Base-by-base conservation (phyloP, 805 yeast species). In the Candida pseudoglaebosa region DNA sequence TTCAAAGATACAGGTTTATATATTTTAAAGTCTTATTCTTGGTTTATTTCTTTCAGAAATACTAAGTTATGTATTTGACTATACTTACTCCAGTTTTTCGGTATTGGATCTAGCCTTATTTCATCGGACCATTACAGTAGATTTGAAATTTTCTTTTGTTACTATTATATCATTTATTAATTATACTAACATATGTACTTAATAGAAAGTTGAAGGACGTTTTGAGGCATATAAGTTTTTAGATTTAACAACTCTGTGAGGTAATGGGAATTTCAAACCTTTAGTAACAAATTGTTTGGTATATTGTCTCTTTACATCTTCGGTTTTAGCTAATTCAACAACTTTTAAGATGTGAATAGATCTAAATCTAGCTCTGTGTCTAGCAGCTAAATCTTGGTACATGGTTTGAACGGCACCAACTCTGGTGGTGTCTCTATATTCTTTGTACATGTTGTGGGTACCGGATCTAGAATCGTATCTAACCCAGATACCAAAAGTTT, bases 361-460 rank as follows among this genome's bases (percentile, higher is more conserved):
- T 84, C 99, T 88, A 83, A 93, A 93, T 83, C 99, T 89, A 68
- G 99, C 93, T 84, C 99, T 89, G 95, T 93, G 99, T 81, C 99
- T 90, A 61, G 99, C 97, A 76, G 99, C 99, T 85, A 93, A 85
- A 77, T 93, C 99, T 75, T 85, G 90, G 93, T 93, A 93, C 84
- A 93, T 84, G 69, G 93, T 78, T 75, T 86, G 95, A 68, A 93
- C 97, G 59, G 98, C 99, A 73, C 87, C 95, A 53, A 89, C 95
- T 81, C 99, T 93, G 80, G 96, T 77, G 62, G 91, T 95, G 65
- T 91, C 99, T 78, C 99, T 89, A 93, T 88, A 87, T 81, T 93
- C 99, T 83, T 93, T 93, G 96, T 93, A 93, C 97, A 93, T 93
- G 95, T 93, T 93, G 95, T 93, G 99, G 67, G 96, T 90, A 80